A percentile compares a stretch with the other conserved stretches of the same genome.
phyloP scores from a whole-genome alignment of 2,329 filamentous ascomycete genomes.

The Cytospora mali region DNA sequence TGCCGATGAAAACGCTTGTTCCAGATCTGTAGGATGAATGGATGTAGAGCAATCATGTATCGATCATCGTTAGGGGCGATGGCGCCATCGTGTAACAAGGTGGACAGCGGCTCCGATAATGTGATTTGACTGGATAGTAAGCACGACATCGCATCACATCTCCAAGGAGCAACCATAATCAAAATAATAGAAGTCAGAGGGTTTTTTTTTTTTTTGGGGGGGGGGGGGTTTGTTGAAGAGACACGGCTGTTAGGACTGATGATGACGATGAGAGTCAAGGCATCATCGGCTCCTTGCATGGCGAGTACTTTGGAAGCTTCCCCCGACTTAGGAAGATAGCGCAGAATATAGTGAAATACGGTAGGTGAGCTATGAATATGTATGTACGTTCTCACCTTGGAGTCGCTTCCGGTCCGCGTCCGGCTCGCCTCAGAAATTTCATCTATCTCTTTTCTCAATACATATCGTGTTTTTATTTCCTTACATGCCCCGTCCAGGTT shows the following conservation, averaged over 20 bases:
- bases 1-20: background rate
- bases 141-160: constrained; percentile 18
- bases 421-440: no score
- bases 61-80: constrained; percentile 27
- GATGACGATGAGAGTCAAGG: no score
- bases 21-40: background rate
- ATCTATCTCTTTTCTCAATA: no score
- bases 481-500: no score
- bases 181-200: background rate
- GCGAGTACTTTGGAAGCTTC: no score
- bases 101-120: background rate
- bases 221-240: background rate
- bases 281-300: no score
- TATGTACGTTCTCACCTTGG: no score
- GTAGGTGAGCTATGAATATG: no score
- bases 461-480: no score
- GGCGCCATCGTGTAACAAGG: constrained; percentile 23
- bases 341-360: no score
- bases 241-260: background rate
- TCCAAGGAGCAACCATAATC: background rate
- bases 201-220: background rate
- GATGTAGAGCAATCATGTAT: background rate
- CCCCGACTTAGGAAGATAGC: no score
- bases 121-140: constrained; percentile 20
- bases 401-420: no score